Conservation (phyloP, 1,284 basidiomycete genomes). For the Austroboletus novae-zelandiae region DNA sequence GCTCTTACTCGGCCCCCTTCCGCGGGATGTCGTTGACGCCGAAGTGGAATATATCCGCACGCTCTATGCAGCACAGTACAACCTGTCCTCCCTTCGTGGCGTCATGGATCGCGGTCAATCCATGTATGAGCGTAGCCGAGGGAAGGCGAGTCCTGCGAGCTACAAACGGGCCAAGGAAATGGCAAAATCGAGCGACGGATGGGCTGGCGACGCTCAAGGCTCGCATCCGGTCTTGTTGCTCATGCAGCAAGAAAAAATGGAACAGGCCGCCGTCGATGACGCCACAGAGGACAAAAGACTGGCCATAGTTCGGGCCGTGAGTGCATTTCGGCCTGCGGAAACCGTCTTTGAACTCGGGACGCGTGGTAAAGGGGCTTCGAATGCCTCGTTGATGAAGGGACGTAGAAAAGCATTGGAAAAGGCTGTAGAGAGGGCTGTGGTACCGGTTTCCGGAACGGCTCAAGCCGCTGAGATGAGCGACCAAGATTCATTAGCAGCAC, state of each 20-base stretch:
- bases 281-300: conserved; percentile 56
- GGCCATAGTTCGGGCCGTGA: conserved; percentile 73
- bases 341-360: conserved; percentile 91
- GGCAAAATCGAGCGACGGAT: conserved; percentile 65
- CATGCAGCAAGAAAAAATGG: conserved; percentile 31
- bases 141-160: conserved; percentile 83
- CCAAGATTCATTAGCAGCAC: conserved; percentile 18
- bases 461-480: conserved; percentile 40
- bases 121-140: conserved; percentile 93
- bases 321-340: conserved; percentile 82
- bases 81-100: conserved; percentile 70
- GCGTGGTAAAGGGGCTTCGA: conserved; percentile 64
- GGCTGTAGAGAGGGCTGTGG: conserved; percentile 49
- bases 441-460: conserved; percentile 31
- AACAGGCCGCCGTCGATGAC: conserved; percentile 28
- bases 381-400: conserved; percentile 83
- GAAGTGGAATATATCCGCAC: conserved; percentile 82
- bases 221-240: conserved; percentile 67
- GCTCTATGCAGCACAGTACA: conserved; percentile 66
- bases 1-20: conserved; percentile 81
- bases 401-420: conserved; percentile 77
- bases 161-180: conserved; percentile 91
- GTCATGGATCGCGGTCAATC: conserved; percentile 90
- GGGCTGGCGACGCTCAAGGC: conserved; percentile 64
- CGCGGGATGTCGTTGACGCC: conserved; percentile 77